These are phyloP conservation scores for Paramecium caudatum DNA, from an alignment of 73 alveolate species.

Conservation along the genomic window DNA sequence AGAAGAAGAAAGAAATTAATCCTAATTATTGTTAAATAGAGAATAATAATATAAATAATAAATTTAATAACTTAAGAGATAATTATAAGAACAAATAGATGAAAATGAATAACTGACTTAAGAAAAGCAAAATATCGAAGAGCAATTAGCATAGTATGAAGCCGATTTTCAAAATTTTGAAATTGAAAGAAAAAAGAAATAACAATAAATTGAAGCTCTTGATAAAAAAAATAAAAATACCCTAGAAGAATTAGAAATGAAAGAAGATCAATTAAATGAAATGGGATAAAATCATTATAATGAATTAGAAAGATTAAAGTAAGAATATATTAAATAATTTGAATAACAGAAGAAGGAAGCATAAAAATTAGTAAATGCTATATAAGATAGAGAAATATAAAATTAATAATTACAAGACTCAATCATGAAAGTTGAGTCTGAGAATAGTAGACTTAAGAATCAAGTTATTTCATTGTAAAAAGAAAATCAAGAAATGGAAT, in stretches of 20 bases:
- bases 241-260: not conserved
- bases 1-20: not conserved
- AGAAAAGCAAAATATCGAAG: not conserved
- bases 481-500: not conserved
- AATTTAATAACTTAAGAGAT: not conserved
- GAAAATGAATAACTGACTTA: conserved; percentile 10
- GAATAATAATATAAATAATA: not conserved
- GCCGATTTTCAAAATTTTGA: not conserved
- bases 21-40: not conserved
- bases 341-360: conserved; percentile 9
- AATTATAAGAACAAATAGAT: not conserved
- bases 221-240: conserved; percentile 39
- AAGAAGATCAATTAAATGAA: conserved; percentile 22
- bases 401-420: not conserved
- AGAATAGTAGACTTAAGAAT: not conserved
- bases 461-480: not conserved
- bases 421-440: not conserved
- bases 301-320: not conserved
- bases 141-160: not conserved
- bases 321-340: not conserved
- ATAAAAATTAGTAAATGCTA: not conserved
- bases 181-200: not conserved
- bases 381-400: conserved; percentile 9
- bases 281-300: not conserved
- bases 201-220: not conserved